Percentiles rank a stretch among this genome's conserved stretches.
Evolutionary conservation across 176 grass and related monocot species (phyloP).

Genomic region (Hordeum vulgare): DNA sequence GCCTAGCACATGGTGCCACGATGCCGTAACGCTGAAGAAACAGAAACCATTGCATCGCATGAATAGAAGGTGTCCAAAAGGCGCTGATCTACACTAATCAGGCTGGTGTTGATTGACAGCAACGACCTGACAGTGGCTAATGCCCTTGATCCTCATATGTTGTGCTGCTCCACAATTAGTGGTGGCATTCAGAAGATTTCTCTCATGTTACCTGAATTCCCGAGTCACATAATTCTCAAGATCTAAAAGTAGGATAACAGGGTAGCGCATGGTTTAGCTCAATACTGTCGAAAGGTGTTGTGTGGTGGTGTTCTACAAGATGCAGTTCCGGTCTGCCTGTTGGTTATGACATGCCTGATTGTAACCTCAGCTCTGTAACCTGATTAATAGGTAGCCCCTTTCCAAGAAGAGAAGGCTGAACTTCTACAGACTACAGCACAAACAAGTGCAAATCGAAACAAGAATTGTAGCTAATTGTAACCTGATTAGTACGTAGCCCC

Average conservation of each 20-base stretch:
- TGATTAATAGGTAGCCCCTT: not conserved
- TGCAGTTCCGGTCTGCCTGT: not conserved
- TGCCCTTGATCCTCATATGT: not conserved
- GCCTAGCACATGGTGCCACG: not conserved
- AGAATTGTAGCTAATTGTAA: not conserved
- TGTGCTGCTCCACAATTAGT: not conserved
- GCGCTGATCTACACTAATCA: not conserved
- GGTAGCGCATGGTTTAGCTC: not conserved
- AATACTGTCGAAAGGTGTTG: no score
- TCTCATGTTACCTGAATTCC: not conserved
- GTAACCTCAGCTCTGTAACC: no score
- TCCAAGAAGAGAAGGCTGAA: not conserved
- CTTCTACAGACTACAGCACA: not conserved
- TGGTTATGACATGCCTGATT: not conserved
- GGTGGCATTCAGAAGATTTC: fast-evolving
- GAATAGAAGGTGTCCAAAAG: no score
- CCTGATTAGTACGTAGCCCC: not conserved
- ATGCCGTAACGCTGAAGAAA: no score
- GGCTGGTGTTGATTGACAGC: not conserved
- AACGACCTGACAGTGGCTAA: not conserved
- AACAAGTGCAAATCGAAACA: not conserved
- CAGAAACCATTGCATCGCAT: no score
- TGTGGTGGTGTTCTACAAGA: not conserved
- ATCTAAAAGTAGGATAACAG: not conserved
- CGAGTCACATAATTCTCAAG: not conserved